Percentiles rank a stretch among this genome's conserved stretches.
phyloP scores from a whole-genome alignment of 306 rosid species.

The Sicyos baderoa region DNA sequence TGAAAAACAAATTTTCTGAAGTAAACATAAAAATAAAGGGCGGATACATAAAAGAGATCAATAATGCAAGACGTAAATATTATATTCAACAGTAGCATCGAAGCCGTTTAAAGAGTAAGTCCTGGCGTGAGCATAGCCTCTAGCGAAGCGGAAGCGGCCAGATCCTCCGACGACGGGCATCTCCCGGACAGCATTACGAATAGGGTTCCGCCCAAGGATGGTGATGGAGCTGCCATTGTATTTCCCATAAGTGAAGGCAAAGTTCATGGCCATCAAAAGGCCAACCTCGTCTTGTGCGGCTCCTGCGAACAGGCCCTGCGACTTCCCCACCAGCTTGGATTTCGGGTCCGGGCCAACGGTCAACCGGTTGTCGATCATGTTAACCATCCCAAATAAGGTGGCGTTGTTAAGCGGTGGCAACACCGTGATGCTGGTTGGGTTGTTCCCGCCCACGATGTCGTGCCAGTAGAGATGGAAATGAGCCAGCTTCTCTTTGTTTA shows the following conservation, averaged over 20 bases:
- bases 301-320: slow-evolving; percentile 31
- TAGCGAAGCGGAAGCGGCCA: slow-evolving; percentile 61
- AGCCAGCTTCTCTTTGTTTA: slow-evolving; percentile 41
- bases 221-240: slow-evolving; percentile 67
- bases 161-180: slow-evolving; percentile 80
- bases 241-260: slow-evolving; percentile 48
- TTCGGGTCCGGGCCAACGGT: slow-evolving; percentile 25
- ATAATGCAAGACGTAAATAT: slow-evolving; percentile 40
- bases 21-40: too few species aligned
- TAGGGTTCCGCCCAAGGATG: slow-evolving; percentile 50
- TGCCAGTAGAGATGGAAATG: slow-evolving; percentile 62
- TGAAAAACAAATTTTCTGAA: too few species aligned
- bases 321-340: slow-evolving; percentile 29
- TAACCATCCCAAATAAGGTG: slow-evolving; percentile 23
- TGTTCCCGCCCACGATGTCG: slow-evolving; percentile 33
- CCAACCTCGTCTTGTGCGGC: slow-evolving; percentile 24
- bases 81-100: slow-evolving; percentile 58
- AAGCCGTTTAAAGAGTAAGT: slow-evolving; percentile 30
- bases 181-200: slow-evolving; percentile 40
- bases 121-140: slow-evolving; percentile 45
- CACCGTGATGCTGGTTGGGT: slow-evolving; percentile 21
- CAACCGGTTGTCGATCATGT: slow-evolving; percentile 30
- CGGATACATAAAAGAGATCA: not conserved
- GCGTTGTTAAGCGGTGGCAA: slow-evolving; percentile 2
- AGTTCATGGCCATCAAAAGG: slow-evolving; percentile 61